phyloP scores from a whole-genome alignment of 352 stramenopile species.

The Phytopythium aichiense region DNA sequence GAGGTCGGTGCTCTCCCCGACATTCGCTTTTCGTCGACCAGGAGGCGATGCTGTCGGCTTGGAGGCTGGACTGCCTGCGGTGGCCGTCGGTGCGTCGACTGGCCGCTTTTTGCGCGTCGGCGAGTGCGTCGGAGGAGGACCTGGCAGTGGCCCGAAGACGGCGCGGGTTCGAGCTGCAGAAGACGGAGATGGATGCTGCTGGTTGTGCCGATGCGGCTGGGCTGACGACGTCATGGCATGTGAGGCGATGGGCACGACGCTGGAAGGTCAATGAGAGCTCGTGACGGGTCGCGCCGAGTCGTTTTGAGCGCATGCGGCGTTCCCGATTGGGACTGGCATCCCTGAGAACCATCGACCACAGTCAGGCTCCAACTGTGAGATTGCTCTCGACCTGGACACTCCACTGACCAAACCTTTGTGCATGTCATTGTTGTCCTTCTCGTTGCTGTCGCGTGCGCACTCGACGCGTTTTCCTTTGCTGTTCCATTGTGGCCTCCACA shows the following conservation, averaged over 20 bases:
- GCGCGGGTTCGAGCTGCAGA: not conserved
- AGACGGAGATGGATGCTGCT: not conserved
- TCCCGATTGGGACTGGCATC: not conserved
- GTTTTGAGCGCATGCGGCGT: not conserved
- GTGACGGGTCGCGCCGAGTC: not conserved
- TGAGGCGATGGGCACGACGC: not conserved
- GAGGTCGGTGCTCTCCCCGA: not conserved
- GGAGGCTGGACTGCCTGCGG: not conserved
- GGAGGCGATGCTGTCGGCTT: not conserved
- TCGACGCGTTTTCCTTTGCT: not conserved
- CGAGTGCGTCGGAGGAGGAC: conserved; percentile 1
- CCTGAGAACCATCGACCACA: not conserved
- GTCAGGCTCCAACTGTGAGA: not conserved
- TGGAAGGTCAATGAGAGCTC: not conserved
- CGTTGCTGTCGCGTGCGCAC: not conserved
- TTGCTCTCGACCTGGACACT: not conserved
- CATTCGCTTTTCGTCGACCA: not conserved
- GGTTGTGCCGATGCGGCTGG: not conserved
- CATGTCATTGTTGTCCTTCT: not conserved
- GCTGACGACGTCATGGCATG: not conserved
- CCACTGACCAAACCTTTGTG: not conserved
- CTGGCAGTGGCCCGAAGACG: not conserved
- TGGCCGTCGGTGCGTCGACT: not conserved
- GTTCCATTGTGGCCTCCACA: not conserved
- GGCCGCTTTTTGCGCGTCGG: not conserved